Base-by-base conservation (phyloP, 2,329 filamentous ascomycete species). In the Chalaropsis thielavioides region DNA sequence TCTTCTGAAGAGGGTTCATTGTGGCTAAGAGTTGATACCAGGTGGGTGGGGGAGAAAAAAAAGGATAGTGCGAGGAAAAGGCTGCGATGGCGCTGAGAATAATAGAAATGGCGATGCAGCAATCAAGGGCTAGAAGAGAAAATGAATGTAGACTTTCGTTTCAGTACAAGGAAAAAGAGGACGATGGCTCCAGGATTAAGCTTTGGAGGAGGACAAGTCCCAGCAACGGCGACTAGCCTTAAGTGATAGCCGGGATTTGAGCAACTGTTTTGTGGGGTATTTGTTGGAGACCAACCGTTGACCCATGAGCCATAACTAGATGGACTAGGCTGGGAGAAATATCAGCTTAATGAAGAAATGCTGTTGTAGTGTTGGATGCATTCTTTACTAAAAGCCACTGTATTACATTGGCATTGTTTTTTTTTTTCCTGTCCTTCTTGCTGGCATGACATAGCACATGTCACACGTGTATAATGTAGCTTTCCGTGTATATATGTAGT, bases 1-100 rank as follows among this genome's bases (percentile, higher is more conserved):
- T 96, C 83, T 95, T 92, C 82, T 96, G 90, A 76, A 92, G 90
- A 71, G 92, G 92, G 76, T 96, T 96, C 90, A 97, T 95, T 19
- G 51, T 58, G 54, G 54, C 27, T 58, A 58, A 58, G 24, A 58
- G 24, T 8, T 35, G 15, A 38, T 58, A 17, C 17, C 17, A 19
- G 54, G 54, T 7, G 10, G 27, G 24, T 24, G 17, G 24, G 2
- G 22, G 8, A 38, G 27, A 6, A 54, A 35, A 27, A 27, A 19
- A 31, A 38, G 38, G 27, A 22, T 15, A 17, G 54, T n/a, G n/a
- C n/a, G n/a, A n/a, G n/a, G n/a, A n/a, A n/a, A n/a, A n/a, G n/a
- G n/a, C n/a, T n/a, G n/a, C 31, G 27, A n/a, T 19, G 54, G 27
- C 24, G 38, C 27, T 58, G 54, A 10, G 31, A n/a, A 58, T 58